Percentiles rank a stretch among this genome's conserved stretches.
Conservation (phyloP, 495 filamentous ascomycete species). For the Talaromyces wortmannii region DNA sequence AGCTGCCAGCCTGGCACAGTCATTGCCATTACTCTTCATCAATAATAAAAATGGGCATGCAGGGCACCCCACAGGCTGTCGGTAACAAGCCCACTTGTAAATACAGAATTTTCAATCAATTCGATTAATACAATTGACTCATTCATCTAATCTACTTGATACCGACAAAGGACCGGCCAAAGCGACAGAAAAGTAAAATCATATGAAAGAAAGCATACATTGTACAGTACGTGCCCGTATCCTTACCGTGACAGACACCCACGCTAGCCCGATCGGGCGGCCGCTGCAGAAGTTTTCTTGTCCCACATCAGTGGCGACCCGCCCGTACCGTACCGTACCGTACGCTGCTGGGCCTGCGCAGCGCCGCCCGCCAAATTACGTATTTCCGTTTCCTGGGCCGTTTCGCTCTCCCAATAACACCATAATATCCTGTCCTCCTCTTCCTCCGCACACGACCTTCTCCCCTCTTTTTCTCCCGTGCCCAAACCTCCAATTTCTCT, state of each 20-base stretch:
- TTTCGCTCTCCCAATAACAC: not conserved
- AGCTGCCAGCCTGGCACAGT: no score
- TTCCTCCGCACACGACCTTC: not conserved
- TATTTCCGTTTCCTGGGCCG: not conserved
- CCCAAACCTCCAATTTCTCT: not conserved
- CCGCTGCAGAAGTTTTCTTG: not conserved
- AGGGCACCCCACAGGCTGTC: no score
- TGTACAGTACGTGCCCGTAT: not conserved
- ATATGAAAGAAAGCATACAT: no score
- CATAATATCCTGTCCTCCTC: not conserved
- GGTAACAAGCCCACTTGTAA: no score
- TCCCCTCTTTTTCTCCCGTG: not conserved
- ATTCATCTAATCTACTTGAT: no score
- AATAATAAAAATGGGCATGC: no score
- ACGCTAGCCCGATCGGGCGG: not conserved
- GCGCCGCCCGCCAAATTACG: not conserved
- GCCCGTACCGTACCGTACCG: not conserved
- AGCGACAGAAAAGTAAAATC: no score
- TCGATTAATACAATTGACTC: no score
- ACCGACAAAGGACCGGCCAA: no score
- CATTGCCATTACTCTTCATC: no score
- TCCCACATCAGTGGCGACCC: not conserved
- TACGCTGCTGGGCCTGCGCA: not conserved
- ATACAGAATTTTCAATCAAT: no score
- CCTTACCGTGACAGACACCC: no score